Conservation (phyloP, 345 rosid genomes). For the Populus deltoides region DNA sequence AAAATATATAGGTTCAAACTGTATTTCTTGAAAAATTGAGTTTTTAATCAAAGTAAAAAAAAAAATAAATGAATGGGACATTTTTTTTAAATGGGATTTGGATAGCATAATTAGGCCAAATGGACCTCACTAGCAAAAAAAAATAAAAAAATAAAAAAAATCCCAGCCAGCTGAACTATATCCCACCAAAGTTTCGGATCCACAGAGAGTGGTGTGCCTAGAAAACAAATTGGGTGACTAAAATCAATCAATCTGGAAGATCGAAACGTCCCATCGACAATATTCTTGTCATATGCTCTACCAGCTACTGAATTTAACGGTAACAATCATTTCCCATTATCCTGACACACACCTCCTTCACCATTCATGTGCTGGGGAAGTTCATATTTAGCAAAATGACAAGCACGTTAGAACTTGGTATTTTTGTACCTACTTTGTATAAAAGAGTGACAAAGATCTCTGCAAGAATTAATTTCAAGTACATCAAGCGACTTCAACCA, state of each 20-base stretch:
- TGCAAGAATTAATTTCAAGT: neutral
- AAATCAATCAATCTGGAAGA: neutral
- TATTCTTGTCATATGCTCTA: neutral
- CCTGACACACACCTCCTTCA: neutral
- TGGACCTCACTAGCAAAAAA: too few species aligned
- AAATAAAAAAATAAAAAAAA: too few species aligned
- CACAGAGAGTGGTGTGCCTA: neutral
- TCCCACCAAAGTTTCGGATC: neutral
- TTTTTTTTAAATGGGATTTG: too few species aligned
- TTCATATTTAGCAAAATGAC: slow-evolving; percentile 13
- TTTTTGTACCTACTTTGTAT: neutral
- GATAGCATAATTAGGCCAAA: too few species aligned
- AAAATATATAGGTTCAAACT: too few species aligned
- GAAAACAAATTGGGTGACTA: neutral
- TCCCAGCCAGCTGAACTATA: neutral
- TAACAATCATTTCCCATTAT: neutral
- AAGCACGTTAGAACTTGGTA: neutral
- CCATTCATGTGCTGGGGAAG: slow-evolving; percentile 16
- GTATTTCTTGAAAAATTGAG: too few species aligned
- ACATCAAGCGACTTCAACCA: neutral
- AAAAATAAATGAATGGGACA: too few species aligned
- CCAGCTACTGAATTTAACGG: neutral
- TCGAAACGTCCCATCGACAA: neutral
- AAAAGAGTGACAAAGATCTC: neutral
- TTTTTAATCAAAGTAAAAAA: too few species aligned